Evolutionary conservation across 371 early-diverging fungal species (phyloP), one percentile per base, ranked within the genome.

Genomic region (Mucor lusitanicus): DNA sequence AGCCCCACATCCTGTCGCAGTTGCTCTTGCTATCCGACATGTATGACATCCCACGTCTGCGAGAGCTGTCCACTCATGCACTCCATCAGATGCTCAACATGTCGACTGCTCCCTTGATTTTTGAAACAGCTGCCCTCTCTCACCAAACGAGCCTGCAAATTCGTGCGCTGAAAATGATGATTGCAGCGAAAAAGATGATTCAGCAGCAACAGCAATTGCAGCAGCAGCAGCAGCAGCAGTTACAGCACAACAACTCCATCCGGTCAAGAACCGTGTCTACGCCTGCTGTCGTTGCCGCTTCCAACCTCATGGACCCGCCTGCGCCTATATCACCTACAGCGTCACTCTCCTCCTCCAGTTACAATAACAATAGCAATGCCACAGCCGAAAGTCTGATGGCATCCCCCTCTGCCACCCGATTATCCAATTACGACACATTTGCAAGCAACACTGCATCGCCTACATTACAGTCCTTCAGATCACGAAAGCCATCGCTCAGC

Each of bases 31-130:
- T 89, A 11, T 82, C 90, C 1, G 86, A 85, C 64, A 59, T 83
- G 30, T 89, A 85, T 70, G 68, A 75, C 32, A 75, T 91, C 37
- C 70, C 84, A 28, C 73, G 84, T 27, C 85, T 91, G 17, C 82
- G 80, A 59, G 77, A 87, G 60, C 81, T 87, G 4, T 72, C 84
- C 0, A 77, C 76, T 0, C 78, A 80, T 55, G 79, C 85, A 42
- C 70, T 91, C 15, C 87, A 87, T 65, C 87, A 85, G 66, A 84
- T 83, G 71, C 73, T 89, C 13, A 84, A 81, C 55, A 84, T 83
- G 44, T 73, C 78, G 15, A 89, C 86, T 5, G 90, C 91, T 8
- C 80, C 87, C 1, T 59, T 85, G 53, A 83, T 90, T 42, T 87
- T 84, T 56, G 85, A 86, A 57, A 75, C 83, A 0, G 85, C 87